A percentile compares a stretch with the other conserved stretches of the same genome.
phyloP scores from a whole-genome alignment of 176 grass and related monocot species.

The Luzula sylvatica region DNA sequence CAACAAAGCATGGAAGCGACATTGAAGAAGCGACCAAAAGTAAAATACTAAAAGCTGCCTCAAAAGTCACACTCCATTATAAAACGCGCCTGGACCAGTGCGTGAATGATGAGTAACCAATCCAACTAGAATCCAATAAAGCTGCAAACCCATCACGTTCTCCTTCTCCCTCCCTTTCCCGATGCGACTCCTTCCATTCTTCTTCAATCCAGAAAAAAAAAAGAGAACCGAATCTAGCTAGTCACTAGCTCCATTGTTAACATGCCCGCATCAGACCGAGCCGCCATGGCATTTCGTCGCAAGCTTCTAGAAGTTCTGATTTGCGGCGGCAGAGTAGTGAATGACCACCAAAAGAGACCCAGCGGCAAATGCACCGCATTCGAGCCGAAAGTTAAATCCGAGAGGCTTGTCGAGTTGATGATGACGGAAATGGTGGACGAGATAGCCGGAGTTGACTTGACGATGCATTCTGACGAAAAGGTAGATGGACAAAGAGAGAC shows the following conservation, averaged over 20 bases:
- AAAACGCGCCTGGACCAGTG: neutral
- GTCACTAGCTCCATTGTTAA: too few relatives aligned
- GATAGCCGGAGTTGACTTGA: too few relatives aligned
- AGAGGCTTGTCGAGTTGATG: slow-evolving; percentile 56
- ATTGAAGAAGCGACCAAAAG: neutral
- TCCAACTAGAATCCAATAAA: neutral
- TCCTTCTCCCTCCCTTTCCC: neutral
- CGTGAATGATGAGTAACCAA: too few relatives aligned
- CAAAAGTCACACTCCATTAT: slow-evolving; percentile 10
- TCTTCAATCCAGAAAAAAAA: too few relatives aligned
- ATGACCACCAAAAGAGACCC: slow-evolving; percentile 5
- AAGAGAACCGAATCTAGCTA: too few relatives aligned
- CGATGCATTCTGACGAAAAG: too few relatives aligned
- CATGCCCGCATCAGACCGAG: slow-evolving; percentile 17
- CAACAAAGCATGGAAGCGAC: too few relatives aligned
- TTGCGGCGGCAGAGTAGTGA: slow-evolving; percentile 27
- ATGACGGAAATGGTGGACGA: neutral
- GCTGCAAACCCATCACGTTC: neutral
- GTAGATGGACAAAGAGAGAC: neutral
- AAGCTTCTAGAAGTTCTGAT: slow-evolving; percentile 45
- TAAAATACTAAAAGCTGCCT: neutral
- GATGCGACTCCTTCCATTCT: slow-evolving; percentile 5
- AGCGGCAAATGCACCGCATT: slow-evolving; percentile 17
- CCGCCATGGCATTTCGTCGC: slow-evolving; percentile 36
- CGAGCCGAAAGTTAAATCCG: slow-evolving; percentile 27